A percentile compares a stretch with the other conserved stretches of the same genome.
These are phyloP conservation scores for Phlebiopsis flavidoalba DNA, from an alignment of 768 basidiomycete genomes.

Conservation along the genomic window DNA sequence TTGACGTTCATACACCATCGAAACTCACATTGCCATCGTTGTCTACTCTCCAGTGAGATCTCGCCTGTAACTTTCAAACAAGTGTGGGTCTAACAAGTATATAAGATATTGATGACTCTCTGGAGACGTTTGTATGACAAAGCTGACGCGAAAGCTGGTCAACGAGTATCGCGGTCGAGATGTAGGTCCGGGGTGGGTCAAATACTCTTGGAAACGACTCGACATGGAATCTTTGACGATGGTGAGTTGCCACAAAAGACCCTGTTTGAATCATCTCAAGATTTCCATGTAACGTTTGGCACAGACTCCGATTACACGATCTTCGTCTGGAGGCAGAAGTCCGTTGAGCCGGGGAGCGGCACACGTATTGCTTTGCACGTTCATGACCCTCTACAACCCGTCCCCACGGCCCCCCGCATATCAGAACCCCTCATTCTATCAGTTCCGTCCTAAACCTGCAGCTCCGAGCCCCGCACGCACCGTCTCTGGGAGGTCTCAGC, in stretches of 20 bases:
- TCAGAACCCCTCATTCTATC: conserved; percentile 65
- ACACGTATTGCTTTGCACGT: conserved; percentile 55
- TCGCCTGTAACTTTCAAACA: neutral
- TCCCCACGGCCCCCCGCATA: conserved; percentile 63
- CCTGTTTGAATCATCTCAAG: neutral
- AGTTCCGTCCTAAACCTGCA: conserved; percentile 34
- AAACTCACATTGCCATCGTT: conserved; percentile 70
- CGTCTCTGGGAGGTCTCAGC: conserved; percentile 24
- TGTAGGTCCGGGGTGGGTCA: conserved; percentile 76
- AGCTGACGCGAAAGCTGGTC: conserved; percentile 61
- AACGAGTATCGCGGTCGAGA: conserved; percentile 53
- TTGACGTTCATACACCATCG: conserved; percentile 73
- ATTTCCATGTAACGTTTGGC: neutral
- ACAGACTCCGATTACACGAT: conserved; percentile 86
- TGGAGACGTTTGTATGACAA: conserved; percentile 62
- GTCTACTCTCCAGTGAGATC: conserved; percentile 66
- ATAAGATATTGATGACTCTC: conserved; percentile 64
- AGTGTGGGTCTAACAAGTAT: neutral
- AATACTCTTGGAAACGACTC: conserved; percentile 79
- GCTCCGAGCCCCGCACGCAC: conserved; percentile 24
- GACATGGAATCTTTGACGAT: conserved; percentile 86
- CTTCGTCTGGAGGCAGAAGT: conserved; percentile 68
- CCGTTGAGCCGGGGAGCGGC: conserved; percentile 22
- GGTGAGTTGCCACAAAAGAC: conserved; percentile 36
- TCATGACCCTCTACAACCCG: conserved; percentile 51